Evolutionary conservation across 2,329 filamentous ascomycete species (phyloP), one percentile per base, ranked within the genome.

Genomic region (Colletotrichum spinosum): DNA sequence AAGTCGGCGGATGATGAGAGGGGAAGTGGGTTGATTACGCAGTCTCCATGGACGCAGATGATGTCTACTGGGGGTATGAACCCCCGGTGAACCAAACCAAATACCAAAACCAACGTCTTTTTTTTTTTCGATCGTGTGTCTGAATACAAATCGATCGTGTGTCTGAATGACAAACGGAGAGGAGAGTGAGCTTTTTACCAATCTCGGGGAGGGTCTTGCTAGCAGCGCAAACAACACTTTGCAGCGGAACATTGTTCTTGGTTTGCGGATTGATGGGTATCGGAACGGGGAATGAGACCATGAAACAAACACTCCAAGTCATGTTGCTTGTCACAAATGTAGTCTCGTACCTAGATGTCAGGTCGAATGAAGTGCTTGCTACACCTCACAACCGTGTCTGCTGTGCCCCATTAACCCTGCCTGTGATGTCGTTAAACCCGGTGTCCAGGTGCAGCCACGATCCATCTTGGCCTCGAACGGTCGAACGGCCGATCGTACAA

Each of bases 261-360:
- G 25, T 42, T 65, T 44, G 42, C 51, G 52, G 52, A 56, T 44
- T 45, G 9, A 52, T 41, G 58, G 54, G 45, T 57, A 57, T 35
- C 33, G 58, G 63, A 57, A 65, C 15, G 58, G 63, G 25, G 54
- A 62, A 65, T 57, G 63, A 65, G 58, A 65, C 57, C 41, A 65
- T 57, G 63, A 65, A 44, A 53, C 42, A 15, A 44, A 55, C 54
- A 55, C 42, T 42, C 25, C 5, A 2, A 25, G 33, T 49, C 58
- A 65, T 65, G 58, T 65, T 65, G 58, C 52, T 62, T 65, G 63
- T 48, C 58, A 62, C 58, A 17, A 34, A 53, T 65, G 63, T 65
- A 62, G 52, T 65, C 46, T 65, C 46, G 45, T 65, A 52, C 58
- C 56, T 46, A 48, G 56, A 55, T 15, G 42, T 35, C 25, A 38